phyloP scores from a whole-genome alignment of 2,329 filamentous ascomycete species.

The Bipolaris victoriae region DNA sequence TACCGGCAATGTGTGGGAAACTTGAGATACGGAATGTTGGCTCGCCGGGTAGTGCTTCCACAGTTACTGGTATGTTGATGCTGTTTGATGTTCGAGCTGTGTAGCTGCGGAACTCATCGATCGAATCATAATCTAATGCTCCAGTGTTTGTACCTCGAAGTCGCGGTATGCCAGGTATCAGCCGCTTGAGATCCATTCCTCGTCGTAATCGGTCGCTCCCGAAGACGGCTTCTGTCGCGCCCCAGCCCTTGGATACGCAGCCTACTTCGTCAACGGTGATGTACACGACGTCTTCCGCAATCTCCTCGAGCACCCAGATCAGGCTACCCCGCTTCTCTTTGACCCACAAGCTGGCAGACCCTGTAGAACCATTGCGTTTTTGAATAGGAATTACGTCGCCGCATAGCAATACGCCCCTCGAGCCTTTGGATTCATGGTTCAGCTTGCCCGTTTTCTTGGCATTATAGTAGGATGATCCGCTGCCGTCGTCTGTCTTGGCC shows the following conservation, averaged over 20 bases:
- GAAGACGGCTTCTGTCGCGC: slow-evolving; percentile 87
- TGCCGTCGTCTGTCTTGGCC: slow-evolving; percentile 69
- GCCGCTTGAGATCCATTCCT: slow-evolving; percentile 75
- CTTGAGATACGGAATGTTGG: slow-evolving; percentile 84
- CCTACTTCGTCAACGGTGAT: slow-evolving; percentile 80
- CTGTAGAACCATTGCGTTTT: slow-evolving; percentile 89
- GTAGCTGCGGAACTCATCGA: slow-evolving; percentile 76
- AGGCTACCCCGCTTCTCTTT: slow-evolving; percentile 94
- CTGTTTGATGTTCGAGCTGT: slow-evolving; percentile 79
- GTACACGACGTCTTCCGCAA: slow-evolving; percentile 87
- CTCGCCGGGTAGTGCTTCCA: slow-evolving; percentile 73
- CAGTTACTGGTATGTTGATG: slow-evolving; percentile 81
- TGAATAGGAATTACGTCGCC: slow-evolving; percentile 98
- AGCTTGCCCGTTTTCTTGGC: slow-evolving; percentile 60
- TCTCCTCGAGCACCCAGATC: slow-evolving; percentile 98
- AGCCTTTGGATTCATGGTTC: slow-evolving; percentile 75
- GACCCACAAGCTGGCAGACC: slow-evolving; percentile 95
- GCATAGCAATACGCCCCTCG: slow-evolving; percentile 87
- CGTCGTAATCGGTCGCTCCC: slow-evolving; percentile 70
- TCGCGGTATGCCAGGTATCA: slow-evolving; percentile 83
- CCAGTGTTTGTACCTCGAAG: slow-evolving; percentile 74
- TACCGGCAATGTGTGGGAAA: slow-evolving; percentile 96
- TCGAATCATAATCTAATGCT: slow-evolving; percentile 77
- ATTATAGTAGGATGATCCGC: slow-evolving; percentile 54
- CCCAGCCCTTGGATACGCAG: slow-evolving; percentile 70